Base-by-base conservation (phyloP, 1,284 basidiomycete genomes). In the Schizophyllum commune region DNA sequence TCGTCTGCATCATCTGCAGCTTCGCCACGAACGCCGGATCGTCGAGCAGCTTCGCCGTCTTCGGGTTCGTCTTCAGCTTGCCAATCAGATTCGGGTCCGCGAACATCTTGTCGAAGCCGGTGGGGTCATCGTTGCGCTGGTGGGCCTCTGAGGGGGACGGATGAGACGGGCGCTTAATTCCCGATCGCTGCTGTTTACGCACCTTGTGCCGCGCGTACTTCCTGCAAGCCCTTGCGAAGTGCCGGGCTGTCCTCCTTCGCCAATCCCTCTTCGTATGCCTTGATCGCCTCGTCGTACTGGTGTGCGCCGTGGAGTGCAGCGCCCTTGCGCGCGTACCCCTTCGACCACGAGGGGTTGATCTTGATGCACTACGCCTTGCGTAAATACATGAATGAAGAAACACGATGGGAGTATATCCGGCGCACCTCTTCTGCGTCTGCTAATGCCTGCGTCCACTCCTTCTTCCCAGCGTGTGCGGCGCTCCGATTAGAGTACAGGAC, bases 401-500 rank as follows among this genome's bases (percentile, higher is more conserved):
- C 59, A 54, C 65, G 19, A 66, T 58, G 55, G 32, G 32, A 15
- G 58, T 52, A 59, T 52, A 51, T 47, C 52, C 59, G 56, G 57
- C 82, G 60, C 68, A 93, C 94, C 86, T 94, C 83, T 69, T 97
- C 92, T 9, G 96, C 96, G 76, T 98, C 96, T 61, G 86, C 82
- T 60, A 98, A 81, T 17, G 96, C 96, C 9, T 81, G 83, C 56
- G 75, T 71, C 80, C 87, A 98, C 60, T 91, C 77, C 68, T 83
- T 89, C 78, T 93, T 89, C 19, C 94, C 94, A 17, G 89, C 84
- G 71, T 94, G 86, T 32, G 92, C 91, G 17, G 95, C 96, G 67
- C 92, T 95, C 61, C 96, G 84, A 73, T 98, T 98, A 5, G 94
- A 97, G 77, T 85, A 98, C 20, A 98, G 81, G 59, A 98, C 94